These are phyloP conservation scores for Aspergillus funiculosus DNA, from an alignment of 495 filamentous ascomycete species.

Conservation along the genomic window DNA sequence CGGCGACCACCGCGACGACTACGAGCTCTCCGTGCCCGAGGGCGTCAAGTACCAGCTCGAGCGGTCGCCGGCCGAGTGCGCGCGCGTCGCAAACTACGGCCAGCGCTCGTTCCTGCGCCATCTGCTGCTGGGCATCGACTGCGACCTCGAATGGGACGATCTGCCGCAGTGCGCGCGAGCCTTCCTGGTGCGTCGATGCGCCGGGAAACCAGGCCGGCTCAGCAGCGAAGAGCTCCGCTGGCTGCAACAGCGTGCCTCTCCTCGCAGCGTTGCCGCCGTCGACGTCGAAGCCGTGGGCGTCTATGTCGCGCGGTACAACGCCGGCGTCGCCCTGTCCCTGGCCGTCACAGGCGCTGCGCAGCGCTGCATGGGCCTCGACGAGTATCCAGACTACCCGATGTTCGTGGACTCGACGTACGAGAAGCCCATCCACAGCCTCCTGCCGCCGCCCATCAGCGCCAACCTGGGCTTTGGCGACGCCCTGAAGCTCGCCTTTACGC, in stretches of 20 bases:
- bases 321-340: conserved; percentile 26
- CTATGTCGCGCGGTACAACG: conserved; percentile 37
- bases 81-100: conserved; percentile 24
- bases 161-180: conserved; percentile 26
- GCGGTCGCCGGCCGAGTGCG: conserved; percentile 10
- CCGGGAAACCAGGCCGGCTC: conserved; percentile 25
- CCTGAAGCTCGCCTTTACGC: conserved; percentile 4
- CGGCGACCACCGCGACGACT: conserved; percentile 19
- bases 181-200: conserved; percentile 29
- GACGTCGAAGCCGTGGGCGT: conserved; percentile 26
- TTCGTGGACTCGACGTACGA: conserved; percentile 14
- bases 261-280: conserved; percentile 24
- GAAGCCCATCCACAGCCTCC: conserved; percentile 19
- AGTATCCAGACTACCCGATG: conserved; percentile 5
- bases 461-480: conserved; percentile 7
- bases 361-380: conserved; percentile 18
- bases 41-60: conserved; percentile 21
- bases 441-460: conserved; percentile 16
- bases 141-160: conserved; percentile 37
- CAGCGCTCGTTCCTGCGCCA: conserved; percentile 35
- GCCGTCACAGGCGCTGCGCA: conserved; percentile 22
- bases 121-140: conserved; percentile 34
- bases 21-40: conserved; percentile 14
- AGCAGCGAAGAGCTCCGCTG: conserved; percentile 23
- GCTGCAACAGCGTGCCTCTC: no score